These are phyloP conservation scores for Penicillium herquei DNA, from an alignment of 495 filamentous ascomycete genomes.

Conservation along the genomic window DNA sequence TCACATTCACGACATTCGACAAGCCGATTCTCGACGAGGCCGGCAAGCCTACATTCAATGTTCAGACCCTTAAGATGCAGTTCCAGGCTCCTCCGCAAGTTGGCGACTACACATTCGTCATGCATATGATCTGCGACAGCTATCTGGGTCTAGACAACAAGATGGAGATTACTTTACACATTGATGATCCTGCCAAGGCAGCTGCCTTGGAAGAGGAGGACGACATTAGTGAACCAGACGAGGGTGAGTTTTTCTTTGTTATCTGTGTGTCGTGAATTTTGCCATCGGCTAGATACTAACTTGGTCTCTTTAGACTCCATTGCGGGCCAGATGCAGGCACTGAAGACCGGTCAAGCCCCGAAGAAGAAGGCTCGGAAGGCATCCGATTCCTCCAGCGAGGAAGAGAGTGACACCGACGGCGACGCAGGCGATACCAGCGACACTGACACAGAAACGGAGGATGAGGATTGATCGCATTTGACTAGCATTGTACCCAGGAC, in stretches of 20 bases:
- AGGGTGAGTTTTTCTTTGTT: constrained; percentile 61
- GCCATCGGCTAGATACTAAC: constrained; percentile 21
- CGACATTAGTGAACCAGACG: constrained; percentile 96
- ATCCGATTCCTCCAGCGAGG: constrained; percentile 65
- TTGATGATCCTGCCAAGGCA: constrained; percentile 89
- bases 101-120: constrained; percentile 86
- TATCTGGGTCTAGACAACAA: constrained; percentile 91
- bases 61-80: constrained; percentile 96
- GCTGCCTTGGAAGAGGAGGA: constrained; percentile 72
- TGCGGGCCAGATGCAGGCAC: constrained; percentile 89
- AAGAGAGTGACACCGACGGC: constrained; percentile 90
- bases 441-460: constrained; percentile 77
- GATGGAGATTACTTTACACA: constrained; percentile 79
- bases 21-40: constrained; percentile 72
- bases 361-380: constrained; percentile 58
- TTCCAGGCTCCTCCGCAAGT: constrained; percentile 94
- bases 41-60: constrained; percentile 80
- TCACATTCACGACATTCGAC: constrained; percentile 86
- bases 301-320: constrained; percentile 68
- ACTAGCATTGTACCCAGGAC: constrained; percentile 23
- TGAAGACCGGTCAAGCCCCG: constrained; percentile 67
- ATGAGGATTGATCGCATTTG: constrained; percentile 46
- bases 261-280: background rate
- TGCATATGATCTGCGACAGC: constrained; percentile 89
- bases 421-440: constrained; percentile 74